Evolutionary conservation across 768 basidiomycete genomes (phyloP), one percentile per base, ranked within the genome.

Genomic region (Rhizopogon sp.): DNA sequence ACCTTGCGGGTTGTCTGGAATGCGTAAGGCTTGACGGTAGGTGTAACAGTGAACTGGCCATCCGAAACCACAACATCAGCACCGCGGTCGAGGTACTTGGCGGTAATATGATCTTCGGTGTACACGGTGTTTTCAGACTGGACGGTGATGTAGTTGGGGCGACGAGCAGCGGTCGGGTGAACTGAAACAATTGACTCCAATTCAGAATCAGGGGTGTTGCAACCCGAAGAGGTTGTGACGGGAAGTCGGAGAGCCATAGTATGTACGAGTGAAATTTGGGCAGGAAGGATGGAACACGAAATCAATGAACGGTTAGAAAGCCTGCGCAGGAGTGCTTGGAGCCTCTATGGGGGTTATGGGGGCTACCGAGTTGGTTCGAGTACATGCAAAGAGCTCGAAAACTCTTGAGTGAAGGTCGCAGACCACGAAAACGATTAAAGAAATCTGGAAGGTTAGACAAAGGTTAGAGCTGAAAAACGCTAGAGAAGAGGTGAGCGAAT

Each of bases 321-420:
- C 84, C 82, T 62, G 89, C 81, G 68, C 76, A 74, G 62, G 88
- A 84, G 80, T 95, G 93, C 70, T 90, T 93, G 66, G 67, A 71
- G 78, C 93, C 93, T 84, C 91, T 81, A 77, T 89, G 81, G 64
- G 82, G 79, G 77, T 95, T 95, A 77, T 95, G 93, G 62, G 83
- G 77, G 73, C 87, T 89, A 74, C 87, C 85, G 63, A 94, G 88
- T 72, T 87, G 86, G 88, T 95, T 94, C 61, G 89, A 91, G 90
- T 87, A 96, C 93, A 94, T 94, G 82, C 88, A 91, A 78, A 63
- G 68, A 66, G 66, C 74, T 76, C 70, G 76, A 69, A 55, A 50
- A 62, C 69, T 60, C 65, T 25, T 56, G 62, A 53, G 55, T 55
- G 55, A 52, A 13, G 56, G 58, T 55, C 58, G 22, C 5, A 33